Base-by-base conservation (phyloP, 768 basidiomycete species). In the Tulasnella sp. region DNA sequence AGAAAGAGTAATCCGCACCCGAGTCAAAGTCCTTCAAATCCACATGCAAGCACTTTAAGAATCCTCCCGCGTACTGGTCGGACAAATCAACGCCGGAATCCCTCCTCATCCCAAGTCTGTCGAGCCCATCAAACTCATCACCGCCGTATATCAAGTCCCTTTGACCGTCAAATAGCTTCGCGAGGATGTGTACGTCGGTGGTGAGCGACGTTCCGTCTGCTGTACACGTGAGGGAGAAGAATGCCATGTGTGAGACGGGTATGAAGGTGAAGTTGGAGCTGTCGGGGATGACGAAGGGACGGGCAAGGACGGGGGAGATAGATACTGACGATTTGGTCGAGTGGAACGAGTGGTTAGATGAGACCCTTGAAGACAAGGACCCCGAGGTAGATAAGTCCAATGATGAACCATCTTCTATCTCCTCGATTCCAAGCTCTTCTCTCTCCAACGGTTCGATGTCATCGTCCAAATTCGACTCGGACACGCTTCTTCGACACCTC, bases 191-290 rank as follows among this genome's bases (percentile, higher is more conserved):
- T 12, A 90, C 88, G 72, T 91, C 91, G 3, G 92, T 89, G 1
- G 91, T 92, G 72, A 94, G 84, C 14, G 91, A 92, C 31, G 91
- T 91, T 1, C 91, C 91, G 82, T 93, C 93, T 29, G 86, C 82
- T 8, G 92, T 93, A 77, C 91, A 86, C 22, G 92, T 93, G 81
- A 93, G 91, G 78, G 89, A 91, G 83, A 93, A 90, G 83, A 94
- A 93, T 2, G 91, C 89, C n/a, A 67, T 64, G 58, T 49, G 45
- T 8, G 45, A 9, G 49, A 49, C 49, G 49, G 49, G 49, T 80
- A 82, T 11, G 67, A 36, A 31, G 67, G 67, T 3, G 69, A 45
- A 5, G 69, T 71, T 39, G 69, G 25, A 22, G 38, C 14, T 14
- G 69, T 31, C 3, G 69, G 36, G 25, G 69, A 71, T 19, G 37